Conservation (phyloP, 148 eudicot species). For the Rhododendron mucronatum region DNA sequence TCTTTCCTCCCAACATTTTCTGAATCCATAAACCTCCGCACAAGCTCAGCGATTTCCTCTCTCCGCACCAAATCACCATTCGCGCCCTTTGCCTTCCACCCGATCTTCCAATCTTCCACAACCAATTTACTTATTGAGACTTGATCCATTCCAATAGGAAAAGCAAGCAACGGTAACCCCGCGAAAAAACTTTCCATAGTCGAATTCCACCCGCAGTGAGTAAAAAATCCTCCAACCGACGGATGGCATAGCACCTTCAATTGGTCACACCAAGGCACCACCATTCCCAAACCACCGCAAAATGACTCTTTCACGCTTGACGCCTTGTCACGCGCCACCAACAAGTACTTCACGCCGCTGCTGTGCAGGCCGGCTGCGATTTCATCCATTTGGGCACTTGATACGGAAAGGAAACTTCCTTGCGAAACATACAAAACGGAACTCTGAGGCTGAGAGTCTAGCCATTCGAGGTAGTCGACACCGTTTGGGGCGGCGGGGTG, state of each 20-base stretch:
- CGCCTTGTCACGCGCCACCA: slow-evolving; percentile 26
- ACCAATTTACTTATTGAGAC: slow-evolving; percentile 22
- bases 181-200: slow-evolving; percentile 25
- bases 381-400: slow-evolving; percentile 33
- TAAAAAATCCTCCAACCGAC: slow-evolving; percentile 34
- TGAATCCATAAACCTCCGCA: slow-evolving; percentile 35
- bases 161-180: slow-evolving; percentile 32
- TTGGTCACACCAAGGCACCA: slow-evolving; percentile 47
- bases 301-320: not conserved
- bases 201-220: slow-evolving; percentile 42
- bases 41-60: slow-evolving; percentile 17
- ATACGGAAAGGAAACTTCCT: slow-evolving; percentile 27
- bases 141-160: slow-evolving; percentile 32
- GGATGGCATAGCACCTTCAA: slow-evolving; percentile 32
- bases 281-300: slow-evolving; percentile 5
- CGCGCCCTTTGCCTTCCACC: slow-evolving; percentile 25
- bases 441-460: slow-evolving; percentile 22
- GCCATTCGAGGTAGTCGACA: slow-evolving; percentile 27
- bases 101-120: slow-evolving; percentile 39
- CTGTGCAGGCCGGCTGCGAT: slow-evolving; percentile 18
- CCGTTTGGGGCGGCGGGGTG: not conserved
- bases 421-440: slow-evolving; percentile 35
- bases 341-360: slow-evolving; percentile 22
- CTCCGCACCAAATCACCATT: slow-evolving; percentile 19
- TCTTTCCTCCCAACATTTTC: slow-evolving; percentile 21